Evolutionary conservation across 306 rosid species (phyloP).

Genomic region (Hippophae rhamnoides): DNA sequence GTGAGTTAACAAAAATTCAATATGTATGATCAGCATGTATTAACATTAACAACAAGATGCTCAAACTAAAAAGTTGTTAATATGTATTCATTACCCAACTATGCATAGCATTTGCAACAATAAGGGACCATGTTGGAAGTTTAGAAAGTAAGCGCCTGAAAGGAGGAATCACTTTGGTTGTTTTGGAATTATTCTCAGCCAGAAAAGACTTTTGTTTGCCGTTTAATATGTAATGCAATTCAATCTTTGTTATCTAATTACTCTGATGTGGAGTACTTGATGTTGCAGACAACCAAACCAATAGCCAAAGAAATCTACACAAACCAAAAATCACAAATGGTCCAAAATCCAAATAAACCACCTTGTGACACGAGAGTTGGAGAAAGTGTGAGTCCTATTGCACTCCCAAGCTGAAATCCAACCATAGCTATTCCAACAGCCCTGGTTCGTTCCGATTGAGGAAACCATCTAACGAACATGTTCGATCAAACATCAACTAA

Average conservation of each 20-base stretch:
- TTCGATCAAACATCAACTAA: neutral
- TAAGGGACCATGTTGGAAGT: conserved; percentile 86
- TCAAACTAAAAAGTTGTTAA: conserved; percentile 17
- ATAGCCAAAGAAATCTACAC: conserved; percentile 92
- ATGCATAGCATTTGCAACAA: conserved; percentile 88
- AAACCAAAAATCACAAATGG: conserved; percentile 95
- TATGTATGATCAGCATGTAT: neutral
- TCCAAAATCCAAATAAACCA: conserved; percentile 83
- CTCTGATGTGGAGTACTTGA: conserved; percentile 79
- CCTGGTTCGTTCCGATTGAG: conserved; percentile 79
- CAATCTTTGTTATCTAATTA: conserved; percentile 81
- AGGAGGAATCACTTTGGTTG: conserved; percentile 61
- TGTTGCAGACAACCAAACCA: conserved; percentile 91
- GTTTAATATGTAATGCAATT: conserved; percentile 64
- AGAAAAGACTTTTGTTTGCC: conserved; percentile 32
- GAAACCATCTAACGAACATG: conserved; percentile 71
- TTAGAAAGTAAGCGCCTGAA: conserved; percentile 80
- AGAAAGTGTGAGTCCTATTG: conserved; percentile 75
- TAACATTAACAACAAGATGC: conserved; percentile 4
- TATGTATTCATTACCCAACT: conserved; percentile 75
- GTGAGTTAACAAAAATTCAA: neutral
- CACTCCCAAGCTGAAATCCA: conserved; percentile 90
- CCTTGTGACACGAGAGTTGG: conserved; percentile 95
- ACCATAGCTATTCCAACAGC: conserved; percentile 97
- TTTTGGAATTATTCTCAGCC: conserved; percentile 42